A percentile compares a stretch with the other conserved stretches of the same genome.
Conservation (phyloP, 2,329 filamentous ascomycete genomes). For the Colletotrichum sp. region DNA sequence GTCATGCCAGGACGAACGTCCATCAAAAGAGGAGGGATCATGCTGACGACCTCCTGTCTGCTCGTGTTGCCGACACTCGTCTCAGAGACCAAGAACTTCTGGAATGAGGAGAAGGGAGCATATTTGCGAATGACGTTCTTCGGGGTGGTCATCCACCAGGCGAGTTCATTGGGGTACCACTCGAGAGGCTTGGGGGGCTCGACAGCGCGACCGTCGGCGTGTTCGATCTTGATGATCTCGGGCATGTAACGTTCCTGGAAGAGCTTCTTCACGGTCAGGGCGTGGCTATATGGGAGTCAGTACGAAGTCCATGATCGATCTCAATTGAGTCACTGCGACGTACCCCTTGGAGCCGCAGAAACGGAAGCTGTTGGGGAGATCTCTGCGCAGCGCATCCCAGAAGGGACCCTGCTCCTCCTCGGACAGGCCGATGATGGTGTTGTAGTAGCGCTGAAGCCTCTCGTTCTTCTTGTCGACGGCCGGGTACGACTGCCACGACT, state of each 20-base stretch:
- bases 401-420: constrained; percentile 81
- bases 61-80: constrained; percentile 97
- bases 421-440: constrained; percentile 74
- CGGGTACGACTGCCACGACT: constrained; percentile 44
- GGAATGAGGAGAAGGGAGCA: constrained; percentile 91
- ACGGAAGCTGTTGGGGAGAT: constrained; percentile 95
- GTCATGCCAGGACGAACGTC: constrained; percentile 91
- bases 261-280: constrained; percentile 88
- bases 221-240: constrained; percentile 82
- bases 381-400: constrained; percentile 82
- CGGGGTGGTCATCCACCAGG: constrained; percentile 97
- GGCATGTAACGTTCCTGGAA: constrained; percentile 90
- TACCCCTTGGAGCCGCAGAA: constrained; percentile 96
- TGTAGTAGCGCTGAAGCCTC: constrained; percentile 87
- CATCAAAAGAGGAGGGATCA: constrained; percentile 96
- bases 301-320: not conserved
- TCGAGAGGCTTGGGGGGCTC: constrained; percentile 81
- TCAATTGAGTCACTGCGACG: constrained; percentile 16
- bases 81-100: constrained; percentile 97
- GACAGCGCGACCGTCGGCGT: constrained; percentile 81
- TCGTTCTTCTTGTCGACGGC: constrained; percentile 81
- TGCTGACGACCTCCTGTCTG: constrained; percentile 96
- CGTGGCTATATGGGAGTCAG: constrained; percentile 65
- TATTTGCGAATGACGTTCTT: constrained; percentile 96
- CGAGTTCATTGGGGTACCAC: constrained; percentile 95